Base-by-base conservation (phyloP, 805 yeast genomes). In the Pichia kluyveri region DNA sequence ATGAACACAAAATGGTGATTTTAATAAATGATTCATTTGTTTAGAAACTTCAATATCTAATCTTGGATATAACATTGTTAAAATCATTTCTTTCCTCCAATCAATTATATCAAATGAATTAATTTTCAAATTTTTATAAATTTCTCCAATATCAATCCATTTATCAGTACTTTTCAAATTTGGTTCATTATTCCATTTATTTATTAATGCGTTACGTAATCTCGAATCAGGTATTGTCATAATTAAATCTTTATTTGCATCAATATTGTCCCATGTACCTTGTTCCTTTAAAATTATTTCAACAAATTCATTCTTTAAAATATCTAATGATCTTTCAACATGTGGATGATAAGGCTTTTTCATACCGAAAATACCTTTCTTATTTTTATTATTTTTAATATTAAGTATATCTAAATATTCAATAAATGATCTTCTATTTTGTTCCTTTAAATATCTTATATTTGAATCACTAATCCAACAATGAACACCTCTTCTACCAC, bases 401-500 rank as follows among this genome's bases (percentile, higher is more conserved):
- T 72, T 73, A 60, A 86, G 69, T 1, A 90, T 82, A 56, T 87
- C 91, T 62, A 93, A 64, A 62, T 93, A 93, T 55, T 86, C 90
- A 32, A 90, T 82, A 12, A 93, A 76, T 4, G 95, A 80, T 57
- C 83, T 73, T 58, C 99, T 77, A 51, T 79, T 77, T 6, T 70
- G 58, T 62, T 93, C 98, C 53, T 79, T 84, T 52, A 93, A 65
- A 1, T 63, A 58, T 48, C 97, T 70, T 1, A 97, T 96, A 43
- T 90, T 70, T 47, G 75, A 67, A 62, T 93, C 99, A 65, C 96
- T 86, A 26, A 93, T 75, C 99, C 99, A 93, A 60, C 98, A 95
- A 72, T 93, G 99, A 15, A 95, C 96, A 65, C 99, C 99, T 76
- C 99, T 86, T 72, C 99, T 84, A 42, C 99, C 99, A 0, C 96